Conservation (phyloP, 495 filamentous ascomycete genomes). For the Apiosordaria backusii region DNA sequence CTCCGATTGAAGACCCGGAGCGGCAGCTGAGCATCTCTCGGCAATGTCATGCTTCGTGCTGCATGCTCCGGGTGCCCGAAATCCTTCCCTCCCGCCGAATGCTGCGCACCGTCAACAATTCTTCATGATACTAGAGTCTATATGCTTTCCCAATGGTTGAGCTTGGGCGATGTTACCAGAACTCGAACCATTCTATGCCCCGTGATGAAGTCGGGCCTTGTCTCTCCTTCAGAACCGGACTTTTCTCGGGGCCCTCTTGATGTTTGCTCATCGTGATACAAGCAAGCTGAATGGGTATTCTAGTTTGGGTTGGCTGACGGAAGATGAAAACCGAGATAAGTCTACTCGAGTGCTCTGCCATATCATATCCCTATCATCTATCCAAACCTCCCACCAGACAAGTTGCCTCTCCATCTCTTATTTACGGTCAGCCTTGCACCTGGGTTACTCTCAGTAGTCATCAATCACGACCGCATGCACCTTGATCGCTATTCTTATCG, state of each 20-base stretch:
- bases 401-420: neutral
- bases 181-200: neutral
- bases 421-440: neutral
- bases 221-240: neutral
- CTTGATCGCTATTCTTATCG: neutral
- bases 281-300: too few relatives aligned
- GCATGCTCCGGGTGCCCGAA: slow-evolving; percentile 20
- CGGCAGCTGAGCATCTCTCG: neutral
- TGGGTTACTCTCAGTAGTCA: neutral
- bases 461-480: neutral
- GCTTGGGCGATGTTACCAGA: neutral
- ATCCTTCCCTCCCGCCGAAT: slow-evolving; percentile 21
- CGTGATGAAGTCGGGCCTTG: too few relatives aligned
- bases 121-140: neutral
- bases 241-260: neutral
- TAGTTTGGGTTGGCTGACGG: neutral
- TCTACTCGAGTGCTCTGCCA: neutral
- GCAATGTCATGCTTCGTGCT: slow-evolving; percentile 1
- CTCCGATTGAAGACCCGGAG: neutral
- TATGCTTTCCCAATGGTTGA: neutral
- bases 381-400: neutral
- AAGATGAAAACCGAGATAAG: neutral
- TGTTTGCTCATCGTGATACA: too few relatives aligned
- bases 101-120: neutral
- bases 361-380: neutral